These are phyloP conservation scores for Sutorius australiensis DNA, from an alignment of 768 basidiomycete genomes.

Conservation along the genomic window DNA sequence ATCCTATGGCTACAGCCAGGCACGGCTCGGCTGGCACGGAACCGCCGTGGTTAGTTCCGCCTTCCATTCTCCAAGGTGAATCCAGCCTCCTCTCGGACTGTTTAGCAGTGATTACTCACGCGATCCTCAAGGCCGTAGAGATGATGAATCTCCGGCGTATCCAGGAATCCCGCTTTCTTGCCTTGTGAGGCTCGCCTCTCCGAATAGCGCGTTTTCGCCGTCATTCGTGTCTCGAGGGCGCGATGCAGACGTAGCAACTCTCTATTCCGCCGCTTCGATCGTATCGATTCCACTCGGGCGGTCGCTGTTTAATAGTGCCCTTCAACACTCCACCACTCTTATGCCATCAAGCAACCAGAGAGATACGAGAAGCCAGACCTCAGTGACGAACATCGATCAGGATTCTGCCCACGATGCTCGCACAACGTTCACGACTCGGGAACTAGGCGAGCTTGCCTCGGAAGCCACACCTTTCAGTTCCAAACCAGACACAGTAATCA, in stretches of 20 bases:
- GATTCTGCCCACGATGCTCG: conserved; percentile 38
- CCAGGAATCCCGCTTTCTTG: conserved; percentile 69
- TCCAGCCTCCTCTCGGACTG: neutral
- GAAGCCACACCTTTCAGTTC: conserved; percentile 61
- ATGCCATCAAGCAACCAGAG: conserved; percentile 25
- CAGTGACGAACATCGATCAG: conserved; percentile 24
- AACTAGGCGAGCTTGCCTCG: conserved; percentile 74
- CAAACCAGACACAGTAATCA: conserved; percentile 65
- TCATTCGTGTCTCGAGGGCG: conserved; percentile 36
- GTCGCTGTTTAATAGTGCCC: conserved; percentile 35
- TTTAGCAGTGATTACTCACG: conserved; percentile 7
- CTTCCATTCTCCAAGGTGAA: conserved; percentile 21
- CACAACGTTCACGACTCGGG: conserved; percentile 53
- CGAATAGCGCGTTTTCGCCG: conserved; percentile 57
- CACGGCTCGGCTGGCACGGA: conserved; percentile 16
- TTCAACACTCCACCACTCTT: conserved; percentile 28
- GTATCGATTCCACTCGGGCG: conserved; percentile 57
- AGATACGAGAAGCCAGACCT: conserved; percentile 17
- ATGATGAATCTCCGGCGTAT: conserved; percentile 33
- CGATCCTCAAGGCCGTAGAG: conserved; percentile 15
- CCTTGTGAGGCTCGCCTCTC: conserved; percentile 64
- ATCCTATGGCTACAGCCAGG: conserved; percentile 11
- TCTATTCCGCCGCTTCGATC: conserved; percentile 83
- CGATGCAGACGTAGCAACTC: conserved; percentile 78
- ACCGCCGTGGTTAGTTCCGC: conserved; percentile 9